Conservation (phyloP, 257 asterid genomes). For the Knoxia roxburghii region DNA sequence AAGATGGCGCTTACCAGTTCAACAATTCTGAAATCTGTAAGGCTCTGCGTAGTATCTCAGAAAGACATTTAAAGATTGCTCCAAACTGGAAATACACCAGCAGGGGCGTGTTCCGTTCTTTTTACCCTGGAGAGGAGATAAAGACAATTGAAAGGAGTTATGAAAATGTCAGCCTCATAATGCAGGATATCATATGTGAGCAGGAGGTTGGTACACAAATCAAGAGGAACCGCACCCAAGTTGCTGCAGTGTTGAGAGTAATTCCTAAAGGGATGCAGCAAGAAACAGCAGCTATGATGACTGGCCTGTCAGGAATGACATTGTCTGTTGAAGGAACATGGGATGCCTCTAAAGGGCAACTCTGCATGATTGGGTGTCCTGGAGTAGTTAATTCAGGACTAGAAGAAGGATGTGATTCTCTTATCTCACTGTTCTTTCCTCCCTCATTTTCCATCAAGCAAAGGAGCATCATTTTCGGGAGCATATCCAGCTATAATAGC, state of each 20-base stretch:
- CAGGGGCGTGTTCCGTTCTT: background rate
- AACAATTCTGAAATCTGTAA: constrained; percentile 8
- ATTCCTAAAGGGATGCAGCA: constrained; percentile 2
- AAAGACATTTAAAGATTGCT: background rate
- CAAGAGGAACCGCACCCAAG: background rate
- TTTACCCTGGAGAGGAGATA: background rate
- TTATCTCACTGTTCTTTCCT: constrained; percentile 15
- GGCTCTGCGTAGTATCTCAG: background rate
- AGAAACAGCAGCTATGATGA: constrained; percentile 5
- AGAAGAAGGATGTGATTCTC: constrained; percentile 18
- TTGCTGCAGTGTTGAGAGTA: constrained; percentile 14
- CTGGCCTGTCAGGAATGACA: constrained; percentile 16
- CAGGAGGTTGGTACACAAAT: background rate
- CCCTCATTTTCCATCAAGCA: constrained; percentile 14
- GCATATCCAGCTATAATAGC: constrained; percentile 16
- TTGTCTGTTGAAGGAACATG: constrained; percentile 23
- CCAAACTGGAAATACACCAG: constrained; percentile 6
- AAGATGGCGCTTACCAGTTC: constrained; percentile 9
- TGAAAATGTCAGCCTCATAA: background rate
- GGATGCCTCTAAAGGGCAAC: constrained; percentile 21
- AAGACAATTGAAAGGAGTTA: background rate
- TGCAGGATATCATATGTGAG: constrained; percentile 13
- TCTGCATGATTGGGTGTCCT: constrained; percentile 19
- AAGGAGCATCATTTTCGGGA: constrained; percentile 13
- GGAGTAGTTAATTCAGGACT: constrained; percentile 2